Conservation (phyloP, 768 basidiomycete species). For the Fomitopsis serialis region DNA sequence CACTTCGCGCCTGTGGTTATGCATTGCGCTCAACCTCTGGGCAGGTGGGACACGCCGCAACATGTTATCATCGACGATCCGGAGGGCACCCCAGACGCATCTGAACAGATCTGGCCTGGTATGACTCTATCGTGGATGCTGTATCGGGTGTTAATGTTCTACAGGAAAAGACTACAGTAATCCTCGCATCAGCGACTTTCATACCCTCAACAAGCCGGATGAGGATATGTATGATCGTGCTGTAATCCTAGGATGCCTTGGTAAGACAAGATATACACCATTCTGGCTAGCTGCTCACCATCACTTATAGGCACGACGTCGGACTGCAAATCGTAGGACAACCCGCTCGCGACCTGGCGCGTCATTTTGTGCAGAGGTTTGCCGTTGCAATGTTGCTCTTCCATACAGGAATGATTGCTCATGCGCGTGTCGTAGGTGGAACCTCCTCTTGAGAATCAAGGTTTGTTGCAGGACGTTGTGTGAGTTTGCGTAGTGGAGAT, state of each 20-base stretch:
- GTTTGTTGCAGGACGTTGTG: conserved; percentile 33
- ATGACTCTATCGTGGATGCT: conserved; percentile 9
- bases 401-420: neutral
- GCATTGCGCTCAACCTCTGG: neutral
- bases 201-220: conserved; percentile 79
- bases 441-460: conserved; percentile 89
- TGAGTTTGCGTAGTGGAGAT: neutral
- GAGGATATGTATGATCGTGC: conserved; percentile 94
- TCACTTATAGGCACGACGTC: conserved; percentile 80
- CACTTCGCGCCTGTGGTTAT: neutral
- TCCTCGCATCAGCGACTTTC: conserved; percentile 81
- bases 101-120: conserved; percentile 85
- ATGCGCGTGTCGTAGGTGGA: conserved; percentile 59
- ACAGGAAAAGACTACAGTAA: conserved; percentile 95
- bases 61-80: conserved; percentile 87
- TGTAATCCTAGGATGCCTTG: conserved; percentile 96
- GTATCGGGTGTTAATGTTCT: neutral
- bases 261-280: conserved; percentile 37
- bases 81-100: conserved; percentile 48
- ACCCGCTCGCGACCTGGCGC: conserved; percentile 88
- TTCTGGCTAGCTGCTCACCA: neutral
- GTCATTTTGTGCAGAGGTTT: conserved; percentile 92
- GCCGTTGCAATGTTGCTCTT: conserved; percentile 4
- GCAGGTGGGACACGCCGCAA: conserved; percentile 93
- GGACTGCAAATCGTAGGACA: conserved; percentile 94